Percentiles rank a stretch among this genome's conserved stretches.
phyloP scores from a whole-genome alignment of 495 filamentous ascomycete genomes.

The Lentithecium fluviatile region DNA sequence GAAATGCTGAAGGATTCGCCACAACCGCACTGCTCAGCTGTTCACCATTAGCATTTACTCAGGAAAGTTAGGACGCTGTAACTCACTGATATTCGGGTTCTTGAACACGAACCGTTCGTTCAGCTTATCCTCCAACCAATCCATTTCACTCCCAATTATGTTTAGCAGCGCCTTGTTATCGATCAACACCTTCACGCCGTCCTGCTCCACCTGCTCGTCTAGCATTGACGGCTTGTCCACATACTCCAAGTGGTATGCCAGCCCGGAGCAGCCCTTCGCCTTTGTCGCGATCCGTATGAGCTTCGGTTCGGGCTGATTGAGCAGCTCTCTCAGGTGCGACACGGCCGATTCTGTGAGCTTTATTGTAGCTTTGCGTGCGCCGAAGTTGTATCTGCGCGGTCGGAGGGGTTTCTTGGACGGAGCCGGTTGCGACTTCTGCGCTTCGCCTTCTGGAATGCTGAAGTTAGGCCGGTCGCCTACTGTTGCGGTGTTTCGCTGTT shows the following conservation, averaged over 20 bases:
- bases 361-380: constrained; percentile 87
- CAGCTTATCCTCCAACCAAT: constrained; percentile 95
- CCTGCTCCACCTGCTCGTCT: constrained; percentile 92
- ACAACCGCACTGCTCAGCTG: constrained; percentile 96
- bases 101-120: constrained; percentile 86
- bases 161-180: constrained; percentile 96
- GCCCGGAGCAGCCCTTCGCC: constrained; percentile 91
- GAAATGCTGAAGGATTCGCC: constrained; percentile 95
- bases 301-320: constrained; percentile 81
- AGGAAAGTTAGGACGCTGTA: neutral
- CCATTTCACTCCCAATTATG: constrained; percentile 99
- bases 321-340: constrained; percentile 67
- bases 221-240: constrained; percentile 84
- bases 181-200: constrained; percentile 92
- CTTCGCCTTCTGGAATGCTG: constrained; percentile 60
- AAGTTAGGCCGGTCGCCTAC: constrained; percentile 35
- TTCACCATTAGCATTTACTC: constrained; percentile 15
- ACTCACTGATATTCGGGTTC: constrained; percentile 98
- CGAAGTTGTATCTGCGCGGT: constrained; percentile 63
- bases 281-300: constrained; percentile 91
- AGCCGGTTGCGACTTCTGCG: constrained; percentile 58
- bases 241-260: constrained; percentile 95
- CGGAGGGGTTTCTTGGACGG: constrained; percentile 38
- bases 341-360: constrained; percentile 77
- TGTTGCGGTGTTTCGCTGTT: constrained; percentile 31